Evolutionary conservation across 2,329 filamentous ascomycete species (phyloP).

Genomic region (Botrytis medusae): DNA sequence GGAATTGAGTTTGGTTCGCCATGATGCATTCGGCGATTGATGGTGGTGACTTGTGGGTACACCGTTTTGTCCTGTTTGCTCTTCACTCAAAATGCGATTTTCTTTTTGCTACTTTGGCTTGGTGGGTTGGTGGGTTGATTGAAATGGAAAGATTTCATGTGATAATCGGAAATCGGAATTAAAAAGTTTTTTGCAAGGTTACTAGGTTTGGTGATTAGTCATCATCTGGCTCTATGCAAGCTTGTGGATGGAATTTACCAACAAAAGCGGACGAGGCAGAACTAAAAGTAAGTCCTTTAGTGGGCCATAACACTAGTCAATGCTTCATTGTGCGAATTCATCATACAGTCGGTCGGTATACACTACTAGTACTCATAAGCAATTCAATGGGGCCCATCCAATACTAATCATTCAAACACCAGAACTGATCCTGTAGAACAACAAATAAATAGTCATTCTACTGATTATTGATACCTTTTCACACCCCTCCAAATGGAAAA

Average conservation of each 20-base stretch:
- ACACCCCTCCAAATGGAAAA: conserved; percentile 10
- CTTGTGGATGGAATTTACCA: neutral
- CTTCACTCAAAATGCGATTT: conserved; percentile 16
- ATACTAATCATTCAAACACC: neutral
- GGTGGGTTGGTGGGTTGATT: conserved; percentile 18
- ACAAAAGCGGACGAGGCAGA: neutral
- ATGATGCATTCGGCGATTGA: conserved; percentile 1
- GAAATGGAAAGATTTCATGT: neutral
- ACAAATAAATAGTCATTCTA: neutral
- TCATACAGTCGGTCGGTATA: neutral
- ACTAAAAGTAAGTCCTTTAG: conserved; percentile 11
- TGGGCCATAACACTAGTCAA: neutral
- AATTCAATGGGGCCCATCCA: neutral
- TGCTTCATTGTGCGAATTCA: conserved; percentile 1
- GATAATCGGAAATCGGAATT: conserved; percentile 4
- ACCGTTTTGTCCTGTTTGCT: conserved; percentile 17
- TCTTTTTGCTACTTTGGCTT: conserved; percentile 7
- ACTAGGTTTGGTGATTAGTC: neutral
- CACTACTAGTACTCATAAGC: neutral
- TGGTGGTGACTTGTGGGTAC: conserved; percentile 7
- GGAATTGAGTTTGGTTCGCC: conserved; percentile 10
- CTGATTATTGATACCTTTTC: neutral
- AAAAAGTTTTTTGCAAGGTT: neutral
- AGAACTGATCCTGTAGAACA: neutral
- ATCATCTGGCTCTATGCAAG: neutral